Conservation (phyloP, 306 rosid genomes). For the Vicia sativa region DNA sequence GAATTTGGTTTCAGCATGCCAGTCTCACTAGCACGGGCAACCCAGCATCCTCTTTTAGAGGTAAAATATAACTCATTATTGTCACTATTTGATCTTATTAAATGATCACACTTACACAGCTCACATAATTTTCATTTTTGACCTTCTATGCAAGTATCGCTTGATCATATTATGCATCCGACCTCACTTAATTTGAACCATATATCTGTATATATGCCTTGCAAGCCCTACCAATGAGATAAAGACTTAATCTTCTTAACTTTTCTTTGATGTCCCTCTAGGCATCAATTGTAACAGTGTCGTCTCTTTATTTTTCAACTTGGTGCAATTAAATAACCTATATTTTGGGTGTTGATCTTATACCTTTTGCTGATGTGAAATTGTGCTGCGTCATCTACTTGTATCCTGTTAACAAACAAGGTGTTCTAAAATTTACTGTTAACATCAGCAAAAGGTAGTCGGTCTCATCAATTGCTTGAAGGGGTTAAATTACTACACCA, state of each 20-base stretch:
- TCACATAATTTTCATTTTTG: constrained; percentile 9
- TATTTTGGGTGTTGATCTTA: not conserved
- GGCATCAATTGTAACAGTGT: not conserved
- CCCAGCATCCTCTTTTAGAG: constrained; percentile 69
- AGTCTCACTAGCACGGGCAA: constrained; percentile 71
- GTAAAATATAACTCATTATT: constrained; percentile 41
- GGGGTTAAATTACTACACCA: constrained; percentile 25
- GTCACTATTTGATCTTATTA: constrained; percentile 20
- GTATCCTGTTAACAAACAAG: not conserved
- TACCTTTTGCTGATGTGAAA: constrained; percentile 3
- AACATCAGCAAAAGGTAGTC: not conserved
- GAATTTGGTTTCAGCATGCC: constrained; percentile 91
- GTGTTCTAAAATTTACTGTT: not conserved
- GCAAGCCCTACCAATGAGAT: constrained; percentile 1
- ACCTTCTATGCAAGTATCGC: constrained; percentile 14
- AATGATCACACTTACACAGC: constrained; percentile 6
- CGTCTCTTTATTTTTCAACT: not conserved
- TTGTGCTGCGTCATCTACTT: not conserved
- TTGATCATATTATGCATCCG: not conserved
- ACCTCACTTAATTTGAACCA: not conserved
- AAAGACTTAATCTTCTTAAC: not conserved
- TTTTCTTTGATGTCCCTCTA: not conserved
- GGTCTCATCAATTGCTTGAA: constrained; percentile 11
- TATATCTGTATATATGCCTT: not conserved
- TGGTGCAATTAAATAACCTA: constrained; percentile 4